phyloP scores from a whole-genome alignment of 2,329 filamentous ascomycete genomes.

The Colletotrichum nymphaeae region DNA sequence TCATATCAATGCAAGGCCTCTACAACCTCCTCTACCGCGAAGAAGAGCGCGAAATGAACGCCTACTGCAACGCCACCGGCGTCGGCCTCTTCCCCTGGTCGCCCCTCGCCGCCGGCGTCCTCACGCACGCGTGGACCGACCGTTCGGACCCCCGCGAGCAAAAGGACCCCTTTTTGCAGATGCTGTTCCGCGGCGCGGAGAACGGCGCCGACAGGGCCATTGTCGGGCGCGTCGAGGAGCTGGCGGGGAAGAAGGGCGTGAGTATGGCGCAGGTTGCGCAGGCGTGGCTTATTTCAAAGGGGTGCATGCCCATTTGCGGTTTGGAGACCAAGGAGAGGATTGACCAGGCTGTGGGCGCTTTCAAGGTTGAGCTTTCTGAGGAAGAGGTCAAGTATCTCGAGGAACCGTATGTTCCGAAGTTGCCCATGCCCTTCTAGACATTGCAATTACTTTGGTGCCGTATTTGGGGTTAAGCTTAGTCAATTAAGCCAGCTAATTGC shows the following conservation, averaged over 20 bases:
- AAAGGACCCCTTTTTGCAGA: conserved; percentile 17
- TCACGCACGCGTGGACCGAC: conserved; percentile 25
- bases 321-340: conserved; percentile 28
- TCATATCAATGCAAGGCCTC: conserved; percentile 68
- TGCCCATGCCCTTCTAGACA: background rate
- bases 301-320: conserved; percentile 15
- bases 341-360: conserved; percentile 18
- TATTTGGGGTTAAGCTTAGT: rapidly evolving
- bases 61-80: conserved; percentile 53
- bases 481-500: background rate
- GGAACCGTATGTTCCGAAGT: conserved; percentile 25
- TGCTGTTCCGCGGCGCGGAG: conserved; percentile 19
- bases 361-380: background rate
- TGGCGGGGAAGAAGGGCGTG: conserved; percentile 12
- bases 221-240: conserved; percentile 17
- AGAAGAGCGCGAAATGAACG: conserved; percentile 60
- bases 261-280: conserved; percentile 28
- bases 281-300: conserved; percentile 28
- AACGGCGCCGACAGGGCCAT: conserved; percentile 8
- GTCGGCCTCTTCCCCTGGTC: conserved; percentile 44
- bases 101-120: conserved; percentile 24
- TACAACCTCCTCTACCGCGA: conserved; percentile 68
- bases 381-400: conserved; percentile 10
- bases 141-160: conserved; percentile 13
- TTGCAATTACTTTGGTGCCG: background rate